Evolutionary conservation across 2,329 filamentous ascomycete genomes (phyloP).

Genomic region (Trichoderma sp.): DNA sequence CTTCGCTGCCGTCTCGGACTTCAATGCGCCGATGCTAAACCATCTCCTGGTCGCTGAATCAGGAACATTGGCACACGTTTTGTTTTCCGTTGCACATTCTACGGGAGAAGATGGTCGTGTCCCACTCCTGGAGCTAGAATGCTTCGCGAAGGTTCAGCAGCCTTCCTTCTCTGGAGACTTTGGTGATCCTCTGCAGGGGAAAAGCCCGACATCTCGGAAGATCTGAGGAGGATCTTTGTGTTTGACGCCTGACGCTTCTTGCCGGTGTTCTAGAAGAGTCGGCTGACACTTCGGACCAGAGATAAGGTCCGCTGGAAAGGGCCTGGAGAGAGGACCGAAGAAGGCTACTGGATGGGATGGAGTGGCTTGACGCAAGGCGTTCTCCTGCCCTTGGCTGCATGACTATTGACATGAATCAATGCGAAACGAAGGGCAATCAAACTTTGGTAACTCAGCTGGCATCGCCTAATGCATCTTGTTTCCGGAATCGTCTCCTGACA

Average conservation of each 20-base stretch:
- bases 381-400: neutral
- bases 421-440: slow-evolving; percentile 26
- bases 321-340: neutral
- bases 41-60: neutral
- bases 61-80: neutral
- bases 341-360: neutral
- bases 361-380: slow-evolving; percentile 8
- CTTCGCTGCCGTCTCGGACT: neutral
- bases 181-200: slow-evolving; percentile 6
- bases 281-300: slow-evolving; percentile 4
- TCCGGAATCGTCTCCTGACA: slow-evolving; percentile 4
- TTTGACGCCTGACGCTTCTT: slow-evolving; percentile 22
- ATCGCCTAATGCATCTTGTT: slow-evolving; percentile 18
- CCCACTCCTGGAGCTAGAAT: neutral
- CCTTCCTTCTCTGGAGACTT: neutral
- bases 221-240: slow-evolving; percentile 17
- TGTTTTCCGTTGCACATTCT: neutral
- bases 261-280: slow-evolving; percentile 28
- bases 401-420: slow-evolving; percentile 1
- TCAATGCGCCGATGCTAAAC: neutral
- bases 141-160: slow-evolving; percentile 11
- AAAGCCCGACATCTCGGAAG: slow-evolving; percentile 1
- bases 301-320: neutral
- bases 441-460: slow-evolving; percentile 23
- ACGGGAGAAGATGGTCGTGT: neutral